Conservation (phyloP, 1,284 basidiomycete genomes). For the Malassezia sp. region DNA sequence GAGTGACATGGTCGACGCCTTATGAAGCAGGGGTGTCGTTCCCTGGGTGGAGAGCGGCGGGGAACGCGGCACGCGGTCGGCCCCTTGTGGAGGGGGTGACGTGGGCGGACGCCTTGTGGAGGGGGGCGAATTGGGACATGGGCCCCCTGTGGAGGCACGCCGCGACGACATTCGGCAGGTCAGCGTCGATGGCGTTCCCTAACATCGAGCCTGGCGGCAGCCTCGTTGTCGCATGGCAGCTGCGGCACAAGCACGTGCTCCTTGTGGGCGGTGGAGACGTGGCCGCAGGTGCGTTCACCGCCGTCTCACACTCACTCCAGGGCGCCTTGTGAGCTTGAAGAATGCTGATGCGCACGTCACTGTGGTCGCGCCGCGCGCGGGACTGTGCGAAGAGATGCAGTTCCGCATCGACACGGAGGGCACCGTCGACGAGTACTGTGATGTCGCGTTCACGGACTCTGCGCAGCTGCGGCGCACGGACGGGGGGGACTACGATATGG, state of each 20-base stretch:
- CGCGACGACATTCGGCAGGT: too few relatives aligned
- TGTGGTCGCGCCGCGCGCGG: slow-evolving; percentile 35
- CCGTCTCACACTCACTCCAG: too few relatives aligned
- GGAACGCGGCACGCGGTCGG: too few relatives aligned
- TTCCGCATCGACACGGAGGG: slow-evolving; percentile 29
- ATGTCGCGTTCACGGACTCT: slow-evolving; percentile 43
- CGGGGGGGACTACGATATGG: slow-evolving; percentile 60
- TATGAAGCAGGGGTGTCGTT: too few relatives aligned
- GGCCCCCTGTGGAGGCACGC: too few relatives aligned
- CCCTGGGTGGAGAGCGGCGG: too few relatives aligned
- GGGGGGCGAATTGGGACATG: too few relatives aligned
- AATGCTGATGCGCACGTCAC: slow-evolving; percentile 43
- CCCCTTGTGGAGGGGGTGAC: background rate
- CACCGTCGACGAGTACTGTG: slow-evolving; percentile 25
- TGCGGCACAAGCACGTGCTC: slow-evolving; percentile 67
- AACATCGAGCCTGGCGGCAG: slow-evolving; percentile 54
- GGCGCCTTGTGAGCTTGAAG: slow-evolving; percentile 47
- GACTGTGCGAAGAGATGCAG: slow-evolving; percentile 38
- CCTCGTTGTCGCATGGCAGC: slow-evolving; percentile 73
- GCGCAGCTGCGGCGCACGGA: slow-evolving; percentile 36
- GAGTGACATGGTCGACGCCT: too few relatives aligned
- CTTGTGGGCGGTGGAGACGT: slow-evolving; percentile 81
- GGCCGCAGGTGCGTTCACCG: too few relatives aligned
- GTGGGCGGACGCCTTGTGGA: too few relatives aligned
- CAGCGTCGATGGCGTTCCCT: slow-evolving; percentile 29